Percentiles rank a stretch among this genome's conserved stretches.
These are phyloP conservation scores for Pogostemon cablin DNA, from an alignment of 257 asterid species.

Conservation along the genomic window DNA sequence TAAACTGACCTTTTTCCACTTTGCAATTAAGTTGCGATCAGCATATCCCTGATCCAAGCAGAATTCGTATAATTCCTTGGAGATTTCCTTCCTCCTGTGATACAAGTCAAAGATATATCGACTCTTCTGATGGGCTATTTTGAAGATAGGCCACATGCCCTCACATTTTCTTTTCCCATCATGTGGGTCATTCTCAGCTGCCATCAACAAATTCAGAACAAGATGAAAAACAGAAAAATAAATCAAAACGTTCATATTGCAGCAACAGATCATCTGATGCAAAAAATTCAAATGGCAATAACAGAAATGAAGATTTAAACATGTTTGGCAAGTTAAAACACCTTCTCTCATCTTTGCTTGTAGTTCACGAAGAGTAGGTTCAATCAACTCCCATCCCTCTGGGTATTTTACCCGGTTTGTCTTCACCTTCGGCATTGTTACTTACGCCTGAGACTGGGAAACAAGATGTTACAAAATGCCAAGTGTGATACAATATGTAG, in stretches of 20 bases:
- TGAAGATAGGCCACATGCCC: conserved; percentile 91
- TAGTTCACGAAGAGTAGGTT: conserved; percentile 80
- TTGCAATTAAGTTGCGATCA: conserved; percentile 85
- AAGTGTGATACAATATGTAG: neutral
- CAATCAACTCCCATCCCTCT: conserved; percentile 93
- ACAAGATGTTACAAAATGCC: neutral
- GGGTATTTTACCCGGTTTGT: conserved; percentile 81
- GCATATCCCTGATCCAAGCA: conserved; percentile 96
- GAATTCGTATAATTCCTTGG: conserved; percentile 85
- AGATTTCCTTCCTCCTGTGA: conserved; percentile 77
- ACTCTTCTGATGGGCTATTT: conserved; percentile 91
- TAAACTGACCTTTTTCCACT: conserved; percentile 80
- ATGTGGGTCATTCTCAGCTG: conserved; percentile 91
- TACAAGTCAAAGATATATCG: conserved; percentile 81
- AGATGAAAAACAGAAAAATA: neutral
- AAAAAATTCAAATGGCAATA: neutral
- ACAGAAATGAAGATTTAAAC: neutral
- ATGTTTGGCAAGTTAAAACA: conserved; percentile 21
- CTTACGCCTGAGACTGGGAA: conserved; percentile 38
- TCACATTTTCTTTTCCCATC: conserved; percentile 89
- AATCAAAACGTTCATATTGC: neutral
- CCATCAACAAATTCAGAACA: conserved; percentile 11
- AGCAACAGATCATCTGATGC: neutral
- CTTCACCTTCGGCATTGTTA: conserved; percentile 89
- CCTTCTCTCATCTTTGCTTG: conserved; percentile 98